Conservation (phyloP, 139 green algal species). For the Coelastrella sp. region DNA sequence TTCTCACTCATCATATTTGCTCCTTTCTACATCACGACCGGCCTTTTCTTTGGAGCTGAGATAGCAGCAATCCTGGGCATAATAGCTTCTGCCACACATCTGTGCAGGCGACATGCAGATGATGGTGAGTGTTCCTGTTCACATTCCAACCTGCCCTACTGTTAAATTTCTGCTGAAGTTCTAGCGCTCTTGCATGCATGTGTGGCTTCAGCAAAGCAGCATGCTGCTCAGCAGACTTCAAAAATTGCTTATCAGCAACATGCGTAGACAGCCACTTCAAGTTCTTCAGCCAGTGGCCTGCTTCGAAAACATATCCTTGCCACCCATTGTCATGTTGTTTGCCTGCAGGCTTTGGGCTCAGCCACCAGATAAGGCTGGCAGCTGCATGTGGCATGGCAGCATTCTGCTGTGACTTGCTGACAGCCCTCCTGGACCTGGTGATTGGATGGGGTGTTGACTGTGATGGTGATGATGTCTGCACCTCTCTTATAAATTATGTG, state of each 20-base stretch:
- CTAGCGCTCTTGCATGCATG: not conserved
- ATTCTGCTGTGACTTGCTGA: slow-evolving; percentile 25
- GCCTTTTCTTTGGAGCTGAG: slow-evolving; percentile 32
- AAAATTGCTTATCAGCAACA: not conserved
- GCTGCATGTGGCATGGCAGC: slow-evolving; percentile 16
- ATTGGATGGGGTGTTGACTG: slow-evolving; percentile 27
- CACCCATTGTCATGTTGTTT: too few relatives aligned
- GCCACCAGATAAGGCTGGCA: slow-evolving; percentile 9
- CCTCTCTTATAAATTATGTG: slow-evolving; percentile 2
- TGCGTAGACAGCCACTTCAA: not conserved
- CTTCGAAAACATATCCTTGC: not conserved
- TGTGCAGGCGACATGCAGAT: slow-evolving; percentile 5
- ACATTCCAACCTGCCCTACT: too few relatives aligned
- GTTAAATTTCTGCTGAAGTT: not conserved
- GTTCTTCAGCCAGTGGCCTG: not conserved
- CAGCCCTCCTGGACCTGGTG: slow-evolving; percentile 12
- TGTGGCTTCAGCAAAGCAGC: not conserved
- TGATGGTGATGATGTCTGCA: not conserved
- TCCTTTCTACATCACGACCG: slow-evolving; percentile 18
- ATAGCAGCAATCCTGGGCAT: slow-evolving; percentile 20
- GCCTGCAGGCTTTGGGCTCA: not conserved
- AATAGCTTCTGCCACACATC: not conserved
- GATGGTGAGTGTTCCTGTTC: slow-evolving; percentile 1
- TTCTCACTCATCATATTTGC: slow-evolving; percentile 15
- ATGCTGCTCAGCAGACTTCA: not conserved